phyloP scores from a whole-genome alignment of 192 early-diverging fungal species.

The Phlyctochytrium bullatum region DNA sequence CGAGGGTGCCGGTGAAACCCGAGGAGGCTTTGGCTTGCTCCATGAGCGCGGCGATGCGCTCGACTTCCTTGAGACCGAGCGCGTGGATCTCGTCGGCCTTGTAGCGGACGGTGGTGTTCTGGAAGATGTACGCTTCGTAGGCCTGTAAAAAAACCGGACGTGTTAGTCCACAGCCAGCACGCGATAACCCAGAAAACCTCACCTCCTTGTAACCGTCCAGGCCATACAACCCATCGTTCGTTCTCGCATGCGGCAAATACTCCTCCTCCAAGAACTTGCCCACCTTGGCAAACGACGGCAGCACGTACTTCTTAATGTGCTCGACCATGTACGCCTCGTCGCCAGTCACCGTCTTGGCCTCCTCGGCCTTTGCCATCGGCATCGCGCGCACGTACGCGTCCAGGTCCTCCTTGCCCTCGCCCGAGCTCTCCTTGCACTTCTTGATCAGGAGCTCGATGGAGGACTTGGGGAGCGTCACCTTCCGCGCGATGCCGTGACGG shows the following conservation, averaged over 20 bases:
- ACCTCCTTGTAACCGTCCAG: conserved; percentile 24
- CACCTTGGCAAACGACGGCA: conserved; percentile 22
- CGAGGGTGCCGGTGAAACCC: conserved; percentile 30
- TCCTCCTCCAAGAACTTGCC: conserved; percentile 29
- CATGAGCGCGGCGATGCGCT: conserved; percentile 32
- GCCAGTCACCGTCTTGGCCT: conserved; percentile 15
- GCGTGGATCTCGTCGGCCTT: conserved; percentile 35
- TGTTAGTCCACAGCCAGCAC: not conserved
- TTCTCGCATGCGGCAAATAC: conserved; percentile 31
- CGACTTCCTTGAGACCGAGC: conserved; percentile 40
- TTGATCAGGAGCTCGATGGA: conserved; percentile 32
- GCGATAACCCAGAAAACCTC: not conserved
- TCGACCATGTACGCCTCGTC: conserved; percentile 26
- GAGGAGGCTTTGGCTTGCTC: conserved; percentile 23
- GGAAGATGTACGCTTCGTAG: conserved; percentile 29
- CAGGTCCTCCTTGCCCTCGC: not conserved
- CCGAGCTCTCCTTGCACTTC: conserved; percentile 10
- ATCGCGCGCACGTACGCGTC: not conserved
- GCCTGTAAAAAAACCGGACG: not conserved
- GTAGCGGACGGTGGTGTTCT: conserved; percentile 25
- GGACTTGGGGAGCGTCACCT: conserved; percentile 24
- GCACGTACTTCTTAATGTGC: conserved; percentile 17
- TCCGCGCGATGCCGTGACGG: conserved; percentile 17
- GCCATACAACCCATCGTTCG: conserved; percentile 28
- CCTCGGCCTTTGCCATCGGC: conserved; percentile 6